phyloP scores from a whole-genome alignment of 768 basidiomycete genomes.

The Pisolithus marmoratus region DNA sequence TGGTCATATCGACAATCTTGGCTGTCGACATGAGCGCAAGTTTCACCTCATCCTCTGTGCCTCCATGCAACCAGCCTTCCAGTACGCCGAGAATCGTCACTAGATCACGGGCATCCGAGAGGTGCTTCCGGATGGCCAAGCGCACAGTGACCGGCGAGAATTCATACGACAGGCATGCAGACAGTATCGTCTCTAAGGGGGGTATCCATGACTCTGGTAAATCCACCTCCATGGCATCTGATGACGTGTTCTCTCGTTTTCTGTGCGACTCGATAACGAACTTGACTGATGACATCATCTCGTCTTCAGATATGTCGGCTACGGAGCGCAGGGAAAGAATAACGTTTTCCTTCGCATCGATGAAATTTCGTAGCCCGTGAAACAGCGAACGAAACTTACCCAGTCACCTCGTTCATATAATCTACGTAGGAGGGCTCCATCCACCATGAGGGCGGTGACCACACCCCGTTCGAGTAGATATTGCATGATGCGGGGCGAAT shows the following conservation, averaged over 20 bases:
- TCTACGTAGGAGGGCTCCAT: slow-evolving; percentile 49
- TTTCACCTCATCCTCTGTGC: slow-evolving; percentile 21
- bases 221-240: slow-evolving; percentile 35
- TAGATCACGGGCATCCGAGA: slow-evolving; percentile 36
- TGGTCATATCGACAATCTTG: not conserved
- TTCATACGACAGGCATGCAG: slow-evolving; percentile 35
- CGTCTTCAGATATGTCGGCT: slow-evolving; percentile 59
- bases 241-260: slow-evolving; percentile 6
- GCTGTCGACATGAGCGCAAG: slow-evolving; percentile 17
- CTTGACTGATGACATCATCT: slow-evolving; percentile 51
- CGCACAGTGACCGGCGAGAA: slow-evolving; percentile 36
- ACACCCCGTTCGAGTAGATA: slow-evolving; percentile 52
- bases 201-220: slow-evolving; percentile 22
- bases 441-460: slow-evolving; percentile 58
- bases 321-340: slow-evolving; percentile 48
- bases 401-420: slow-evolving; percentile 59
- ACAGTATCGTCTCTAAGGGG: slow-evolving; percentile 32
- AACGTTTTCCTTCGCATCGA: slow-evolving; percentile 30
- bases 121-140: slow-evolving; percentile 37
- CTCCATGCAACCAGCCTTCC: slow-evolving; percentile 34
- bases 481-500: slow-evolving; percentile 52
- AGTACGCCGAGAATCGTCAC: slow-evolving; percentile 32
- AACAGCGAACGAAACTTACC: slow-evolving; percentile 35
- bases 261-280: slow-evolving; percentile 37
- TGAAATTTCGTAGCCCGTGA: not conserved